phyloP scores from a whole-genome alignment of 2,329 filamentous ascomycete genomes.

The Huntiella bhutanensis region DNA sequence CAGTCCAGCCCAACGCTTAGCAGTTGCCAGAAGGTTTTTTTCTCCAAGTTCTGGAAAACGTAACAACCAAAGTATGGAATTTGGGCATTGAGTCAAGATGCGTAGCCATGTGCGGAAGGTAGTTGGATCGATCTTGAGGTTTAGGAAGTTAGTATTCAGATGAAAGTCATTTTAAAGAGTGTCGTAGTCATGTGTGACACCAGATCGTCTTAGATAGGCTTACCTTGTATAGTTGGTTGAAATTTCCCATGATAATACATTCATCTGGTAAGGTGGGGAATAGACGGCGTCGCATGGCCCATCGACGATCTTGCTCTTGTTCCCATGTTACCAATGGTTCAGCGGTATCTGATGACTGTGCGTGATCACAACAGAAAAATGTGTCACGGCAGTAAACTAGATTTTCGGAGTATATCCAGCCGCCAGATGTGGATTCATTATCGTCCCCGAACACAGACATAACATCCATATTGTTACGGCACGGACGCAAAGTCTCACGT shows the following conservation, averaged over 20 bases:
- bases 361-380: conserved; percentile 96
- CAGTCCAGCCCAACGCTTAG: conserved; percentile 62
- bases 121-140: conserved; percentile 70
- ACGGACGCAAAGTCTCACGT: conserved; percentile 58
- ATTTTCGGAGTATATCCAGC: conserved; percentile 94
- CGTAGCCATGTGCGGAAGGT: conserved; percentile 92
- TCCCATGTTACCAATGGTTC: conserved; percentile 58
- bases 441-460: conserved; percentile 50
- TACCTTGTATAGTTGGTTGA: conserved; percentile 98
- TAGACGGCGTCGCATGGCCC: conserved; percentile 82
- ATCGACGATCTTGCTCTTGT: conserved; percentile 62
- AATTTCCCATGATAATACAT: conserved; percentile 83
- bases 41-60: conserved; percentile 91
- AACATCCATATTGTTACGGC: conserved; percentile 54
- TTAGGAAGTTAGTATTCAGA: not conserved
- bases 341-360: conserved; percentile 63
- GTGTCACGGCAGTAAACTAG: conserved; percentile 87
- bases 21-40: conserved; percentile 62
- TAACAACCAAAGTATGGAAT: conserved; percentile 86
- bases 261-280: conserved; percentile 72
- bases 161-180: not conserved
- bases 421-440: conserved; percentile 47
- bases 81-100: conserved; percentile 68
- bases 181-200: not conserved
- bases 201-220: conserved; percentile 13